phyloP scores from a whole-genome alignment of 441 rosid genomes.

The Arabidopsis hybrid region DNA sequence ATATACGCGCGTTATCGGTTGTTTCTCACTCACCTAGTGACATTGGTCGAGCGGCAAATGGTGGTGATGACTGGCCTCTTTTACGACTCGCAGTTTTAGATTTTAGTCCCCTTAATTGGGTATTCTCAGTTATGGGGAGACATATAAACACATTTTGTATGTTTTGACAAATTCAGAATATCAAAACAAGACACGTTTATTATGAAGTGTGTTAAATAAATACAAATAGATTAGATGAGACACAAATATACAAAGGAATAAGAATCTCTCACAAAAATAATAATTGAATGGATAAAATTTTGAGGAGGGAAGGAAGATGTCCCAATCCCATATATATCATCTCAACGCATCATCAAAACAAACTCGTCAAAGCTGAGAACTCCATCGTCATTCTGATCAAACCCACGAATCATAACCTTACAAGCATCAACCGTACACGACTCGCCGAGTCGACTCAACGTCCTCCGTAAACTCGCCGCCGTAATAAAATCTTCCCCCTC shows the following conservation, averaged over 20 bases:
- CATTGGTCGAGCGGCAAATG: no score
- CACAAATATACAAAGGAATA: constrained; percentile 9
- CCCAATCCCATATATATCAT: background rate
- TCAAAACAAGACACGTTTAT: background rate
- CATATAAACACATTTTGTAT: no score
- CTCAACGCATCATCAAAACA: constrained; percentile 58
- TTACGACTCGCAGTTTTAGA: no score
- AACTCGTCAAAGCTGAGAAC: constrained; percentile 73
- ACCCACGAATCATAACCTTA: constrained; percentile 59
- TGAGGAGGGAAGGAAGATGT: background rate
- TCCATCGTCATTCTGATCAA: constrained; percentile 66
- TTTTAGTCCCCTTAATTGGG: no score
- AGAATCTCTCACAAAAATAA: background rate
- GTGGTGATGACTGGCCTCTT: no score
- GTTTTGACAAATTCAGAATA: no score
- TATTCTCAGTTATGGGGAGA: no score
- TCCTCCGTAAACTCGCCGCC: constrained; percentile 59
- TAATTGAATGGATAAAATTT: background rate
- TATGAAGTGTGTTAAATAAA: background rate
- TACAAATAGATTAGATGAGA: background rate
- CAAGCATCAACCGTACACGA: constrained; percentile 55
- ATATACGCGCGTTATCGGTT: no score
- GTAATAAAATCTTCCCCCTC: constrained; percentile 62
- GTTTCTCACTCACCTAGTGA: no score
- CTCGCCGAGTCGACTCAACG: constrained; percentile 63